A percentile compares a stretch with the other conserved stretches of the same genome.
These are phyloP conservation scores for Balamuthia mandrillaris DNA, from an alignment of 208 protist species.

Conservation along the genomic window DNA sequence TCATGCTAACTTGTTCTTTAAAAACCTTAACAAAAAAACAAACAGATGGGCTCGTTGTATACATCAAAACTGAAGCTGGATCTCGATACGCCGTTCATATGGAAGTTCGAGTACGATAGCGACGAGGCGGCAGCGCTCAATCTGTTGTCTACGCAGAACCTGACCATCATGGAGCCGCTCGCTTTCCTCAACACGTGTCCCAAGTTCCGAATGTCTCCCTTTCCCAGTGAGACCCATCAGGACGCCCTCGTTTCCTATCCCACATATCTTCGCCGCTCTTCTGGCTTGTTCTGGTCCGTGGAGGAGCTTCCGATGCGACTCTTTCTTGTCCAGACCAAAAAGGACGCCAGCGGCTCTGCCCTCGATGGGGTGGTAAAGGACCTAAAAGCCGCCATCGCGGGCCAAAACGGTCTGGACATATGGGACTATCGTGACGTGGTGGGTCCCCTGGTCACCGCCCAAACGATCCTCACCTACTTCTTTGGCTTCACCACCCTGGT, in stretches of 20 bases:
- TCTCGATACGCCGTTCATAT: no score
- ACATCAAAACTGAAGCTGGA: no score
- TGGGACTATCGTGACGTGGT: conserved; percentile 49
- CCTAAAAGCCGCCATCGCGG: not conserved
- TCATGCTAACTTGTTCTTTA: no score
- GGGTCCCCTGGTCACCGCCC: conserved; percentile 58
- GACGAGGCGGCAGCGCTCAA: no score
- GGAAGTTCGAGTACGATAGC: no score
- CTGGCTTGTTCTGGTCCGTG: not conserved
- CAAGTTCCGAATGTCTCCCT: no score
- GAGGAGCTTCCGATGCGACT: not conserved
- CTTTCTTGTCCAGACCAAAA: not conserved
- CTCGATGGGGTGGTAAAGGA: conserved; percentile 21
- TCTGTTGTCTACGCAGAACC: no score
- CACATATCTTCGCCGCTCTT: conserved; percentile 3
- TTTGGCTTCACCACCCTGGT: conserved; percentile 83
- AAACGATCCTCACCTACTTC: conserved; percentile 81
- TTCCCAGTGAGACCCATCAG: conserved; percentile 43
- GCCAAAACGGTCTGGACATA: no score
- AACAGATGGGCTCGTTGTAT: no score
- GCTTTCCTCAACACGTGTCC: no score
- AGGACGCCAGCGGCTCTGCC: not conserved
- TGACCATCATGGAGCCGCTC: no score
- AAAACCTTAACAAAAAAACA: no score
- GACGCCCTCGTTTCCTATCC: conserved; percentile 55